Percentiles rank a stretch among this genome's conserved stretches.
phyloP scores from a whole-genome alignment of 352 stramenopile species.

The Pythium phragmiticola region DNA sequence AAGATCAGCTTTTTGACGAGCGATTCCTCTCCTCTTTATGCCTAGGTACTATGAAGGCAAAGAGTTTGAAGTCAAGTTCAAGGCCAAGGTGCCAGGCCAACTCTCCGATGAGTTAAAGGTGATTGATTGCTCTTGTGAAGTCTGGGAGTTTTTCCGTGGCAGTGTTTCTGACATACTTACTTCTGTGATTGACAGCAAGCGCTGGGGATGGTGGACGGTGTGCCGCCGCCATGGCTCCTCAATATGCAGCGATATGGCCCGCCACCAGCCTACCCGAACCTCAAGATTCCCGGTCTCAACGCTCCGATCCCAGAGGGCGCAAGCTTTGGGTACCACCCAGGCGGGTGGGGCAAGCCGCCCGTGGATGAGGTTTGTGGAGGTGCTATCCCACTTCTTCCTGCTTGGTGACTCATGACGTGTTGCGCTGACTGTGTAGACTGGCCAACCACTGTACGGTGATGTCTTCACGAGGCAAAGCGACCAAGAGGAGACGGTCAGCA shows the following conservation, averaged over 20 bases:
- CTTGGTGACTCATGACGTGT: background rate
- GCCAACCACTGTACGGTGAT: constrained; percentile 96
- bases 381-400: background rate
- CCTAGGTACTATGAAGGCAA: constrained; percentile 98
- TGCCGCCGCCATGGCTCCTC: constrained; percentile 96
- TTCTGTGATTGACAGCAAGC: constrained; percentile 52
- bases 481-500: constrained; percentile 17
- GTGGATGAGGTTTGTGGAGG: constrained; percentile 79
- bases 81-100: constrained; percentile 88
- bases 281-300: constrained; percentile 97
- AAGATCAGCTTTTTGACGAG: too few species aligned
- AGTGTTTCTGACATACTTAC: background rate
- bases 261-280: constrained; percentile 94
- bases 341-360: constrained; percentile 97
- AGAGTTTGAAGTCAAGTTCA: constrained; percentile 93
- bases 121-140: background rate
- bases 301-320: constrained; percentile 93
- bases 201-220: constrained; percentile 92
- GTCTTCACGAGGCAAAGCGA: constrained; percentile 83
- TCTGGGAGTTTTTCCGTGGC: background rate
- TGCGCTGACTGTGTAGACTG: constrained; percentile 42
- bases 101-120: constrained; percentile 84
- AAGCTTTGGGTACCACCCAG: constrained; percentile 95
- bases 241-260: constrained; percentile 99
- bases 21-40: background rate